Conservation (phyloP, 1,139 yeast species). For the Geotrichum siamense region DNA sequence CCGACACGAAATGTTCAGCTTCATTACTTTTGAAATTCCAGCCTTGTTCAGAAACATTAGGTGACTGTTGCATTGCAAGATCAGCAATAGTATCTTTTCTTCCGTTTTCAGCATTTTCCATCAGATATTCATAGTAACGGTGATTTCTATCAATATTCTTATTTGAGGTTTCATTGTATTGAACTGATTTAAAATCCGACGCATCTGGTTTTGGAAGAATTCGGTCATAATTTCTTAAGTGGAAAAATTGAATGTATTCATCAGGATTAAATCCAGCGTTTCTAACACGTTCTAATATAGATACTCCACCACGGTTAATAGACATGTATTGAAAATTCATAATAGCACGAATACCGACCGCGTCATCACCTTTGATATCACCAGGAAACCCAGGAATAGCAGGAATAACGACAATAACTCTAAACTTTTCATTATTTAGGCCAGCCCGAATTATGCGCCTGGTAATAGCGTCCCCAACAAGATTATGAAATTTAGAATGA, state of each 20-base stretch:
- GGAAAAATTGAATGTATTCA: conserved; percentile 20
- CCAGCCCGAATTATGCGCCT: conserved; percentile 20
- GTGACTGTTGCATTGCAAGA: conserved; percentile 15
- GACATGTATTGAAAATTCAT: conserved; percentile 21
- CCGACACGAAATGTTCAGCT: conserved; percentile 21
- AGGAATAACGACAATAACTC: conserved; percentile 19
- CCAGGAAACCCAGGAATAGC: conserved; percentile 23
- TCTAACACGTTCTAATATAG: conserved; percentile 18
- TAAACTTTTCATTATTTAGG: conserved; percentile 17
- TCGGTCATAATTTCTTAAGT: conserved; percentile 19
- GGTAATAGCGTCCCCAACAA: conserved; percentile 21
- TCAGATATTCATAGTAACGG: conserved; percentile 10
- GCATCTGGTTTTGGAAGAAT: conserved; percentile 15
- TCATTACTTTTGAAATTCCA: conserved; percentile 19
- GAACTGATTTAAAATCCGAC: conserved; percentile 9
- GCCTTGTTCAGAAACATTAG: conserved; percentile 13
- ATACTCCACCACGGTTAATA: conserved; percentile 19
- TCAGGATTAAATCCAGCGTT: conserved; percentile 20
- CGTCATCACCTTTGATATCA: conserved; percentile 19
- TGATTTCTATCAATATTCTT: conserved; percentile 4
- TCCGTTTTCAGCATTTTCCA: conserved; percentile 7
- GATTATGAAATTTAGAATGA: conserved; percentile 18
- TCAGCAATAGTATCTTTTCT: conserved; percentile 15
- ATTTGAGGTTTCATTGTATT: conserved; percentile 14
- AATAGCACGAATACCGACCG: conserved; percentile 21